phyloP scores from a whole-genome alignment of 129 eudicot genomes.

The Tanacetum coccineum region DNA sequence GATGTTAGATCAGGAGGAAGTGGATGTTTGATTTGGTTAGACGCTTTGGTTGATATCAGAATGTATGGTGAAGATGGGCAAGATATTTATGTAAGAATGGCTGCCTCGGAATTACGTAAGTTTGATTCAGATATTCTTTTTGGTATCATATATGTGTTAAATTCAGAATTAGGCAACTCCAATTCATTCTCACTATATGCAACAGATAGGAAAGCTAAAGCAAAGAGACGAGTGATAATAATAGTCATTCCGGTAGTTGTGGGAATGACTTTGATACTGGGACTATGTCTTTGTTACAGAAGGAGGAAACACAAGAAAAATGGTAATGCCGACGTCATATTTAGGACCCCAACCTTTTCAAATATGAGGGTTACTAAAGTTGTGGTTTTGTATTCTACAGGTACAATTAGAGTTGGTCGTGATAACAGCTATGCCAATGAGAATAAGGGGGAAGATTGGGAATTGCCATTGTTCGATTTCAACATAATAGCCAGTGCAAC shows the following conservation, averaged over 20 bases:
- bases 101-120: slow-evolving; percentile 42
- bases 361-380: no score
- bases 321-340: slow-evolving; percentile 13
- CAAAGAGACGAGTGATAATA: slow-evolving; percentile 12
- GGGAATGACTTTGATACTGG: slow-evolving; percentile 15
- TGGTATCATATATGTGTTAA: no score
- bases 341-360: no score
- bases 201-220: slow-evolving; percentile 9
- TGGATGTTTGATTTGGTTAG: slow-evolving; percentile 56
- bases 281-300: slow-evolving; percentile 15
- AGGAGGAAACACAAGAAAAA: slow-evolving; percentile 21
- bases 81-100: slow-evolving; percentile 48
- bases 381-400: no score
- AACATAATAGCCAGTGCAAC: slow-evolving; percentile 22
- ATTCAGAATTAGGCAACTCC: not conserved
- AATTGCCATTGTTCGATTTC: not conserved
- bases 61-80: slow-evolving; percentile 35
- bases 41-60: slow-evolving; percentile 51
- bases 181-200: not conserved
- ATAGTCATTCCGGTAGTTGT: slow-evolving; percentile 24
- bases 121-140: no score
- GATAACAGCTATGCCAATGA: no score
- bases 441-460: not conserved
- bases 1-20: slow-evolving; percentile 29
- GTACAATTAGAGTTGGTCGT: no score